phyloP scores from a whole-genome alignment of 805 yeast species.

The Yarrowia hollandica region DNA sequence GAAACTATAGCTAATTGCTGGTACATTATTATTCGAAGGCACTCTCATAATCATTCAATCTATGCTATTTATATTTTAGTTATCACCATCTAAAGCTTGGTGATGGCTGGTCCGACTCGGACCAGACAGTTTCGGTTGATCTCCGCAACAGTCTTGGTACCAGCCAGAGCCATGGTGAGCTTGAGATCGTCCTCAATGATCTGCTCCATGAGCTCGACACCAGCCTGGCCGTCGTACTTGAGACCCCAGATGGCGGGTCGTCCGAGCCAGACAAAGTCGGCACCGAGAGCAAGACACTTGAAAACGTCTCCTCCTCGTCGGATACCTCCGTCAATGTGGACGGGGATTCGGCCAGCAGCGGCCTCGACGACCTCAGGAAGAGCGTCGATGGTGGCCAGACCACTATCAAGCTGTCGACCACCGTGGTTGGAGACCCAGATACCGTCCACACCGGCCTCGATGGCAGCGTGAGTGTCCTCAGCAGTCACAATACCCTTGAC shows the following conservation, averaged over 20 bases:
- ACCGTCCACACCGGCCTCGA: slow-evolving; percentile 60
- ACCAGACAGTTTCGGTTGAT: slow-evolving; percentile 31
- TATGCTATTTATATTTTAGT: too few relatives aligned
- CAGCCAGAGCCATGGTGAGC: slow-evolving; percentile 37
- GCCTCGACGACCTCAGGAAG: slow-evolving; percentile 53
- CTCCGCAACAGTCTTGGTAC: slow-evolving; percentile 32
- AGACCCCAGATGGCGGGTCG: slow-evolving; percentile 67
- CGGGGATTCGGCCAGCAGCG: slow-evolving; percentile 50
- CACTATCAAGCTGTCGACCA: slow-evolving; percentile 68
- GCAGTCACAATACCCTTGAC: slow-evolving; percentile 67
- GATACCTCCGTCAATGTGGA: slow-evolving; percentile 69
- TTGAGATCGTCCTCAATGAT: slow-evolving; percentile 36
- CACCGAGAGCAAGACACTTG: slow-evolving; percentile 69
- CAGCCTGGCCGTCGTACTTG: slow-evolving; percentile 67
- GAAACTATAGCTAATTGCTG: too few relatives aligned
- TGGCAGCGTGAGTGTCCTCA: slow-evolving; percentile 63
- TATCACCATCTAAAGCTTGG: neutral
- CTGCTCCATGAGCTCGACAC: slow-evolving; percentile 47
- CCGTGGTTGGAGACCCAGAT: slow-evolving; percentile 73
- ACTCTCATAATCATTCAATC: too few relatives aligned
- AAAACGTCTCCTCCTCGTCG: slow-evolving; percentile 66
- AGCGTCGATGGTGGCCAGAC: slow-evolving; percentile 64
- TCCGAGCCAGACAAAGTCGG: slow-evolving; percentile 65
- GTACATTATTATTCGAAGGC: too few relatives aligned
- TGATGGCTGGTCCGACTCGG: slow-evolving; percentile 32